Base-by-base conservation (phyloP, 805 yeast genomes). In the Blastobotrys terrestris region DNA sequence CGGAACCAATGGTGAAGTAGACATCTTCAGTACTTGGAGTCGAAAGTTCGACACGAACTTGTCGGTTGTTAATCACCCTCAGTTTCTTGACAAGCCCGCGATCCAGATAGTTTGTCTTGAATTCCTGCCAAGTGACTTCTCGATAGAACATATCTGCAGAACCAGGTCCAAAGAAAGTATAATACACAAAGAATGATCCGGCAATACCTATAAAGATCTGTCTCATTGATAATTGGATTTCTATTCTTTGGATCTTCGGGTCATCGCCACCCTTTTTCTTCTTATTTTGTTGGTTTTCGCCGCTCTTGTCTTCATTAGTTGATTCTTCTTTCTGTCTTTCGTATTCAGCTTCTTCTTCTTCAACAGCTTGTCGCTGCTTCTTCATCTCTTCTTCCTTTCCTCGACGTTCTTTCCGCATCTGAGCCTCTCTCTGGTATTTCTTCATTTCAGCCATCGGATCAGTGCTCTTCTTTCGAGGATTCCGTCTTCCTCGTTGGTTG, bases 1-100 rank as follows among this genome's bases (percentile, higher is more conserved):
- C 83, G 0, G 96, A 87, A 2, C 97, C 97, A 62, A 91, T 88
- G 13, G 95, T 85, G 72, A 91, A 91, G 2, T 77, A 76, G 6
- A 84, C 85, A 7, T 77, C 70, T 39, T 56, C 58, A 42, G 57
- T 54, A 57, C 72, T 77, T 21, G 56, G 56, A 50, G 60, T 61
- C 31, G 62, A 56, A 59, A 83, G 81, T 3, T 87, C 91, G 61
- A 81, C 85, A 26, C 66, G 62, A 0, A 88, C 97, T 2, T 77
- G 67, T 56, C 79, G 78, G 59, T 81, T 82, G 70, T 90, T 89
- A 31, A 87, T 77, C 48, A 90, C 96, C 49, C 77, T 76, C 46
- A 90, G 74, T 57, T 78, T 81, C 48, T 84, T 81, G 39, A 91
- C 97, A 48, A 83, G 76, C 3, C 96, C 95, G 59, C 80, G 80